Base-by-base conservation (phyloP, 805 yeast species). In the Metschnikowia kunwiensis region DNA sequence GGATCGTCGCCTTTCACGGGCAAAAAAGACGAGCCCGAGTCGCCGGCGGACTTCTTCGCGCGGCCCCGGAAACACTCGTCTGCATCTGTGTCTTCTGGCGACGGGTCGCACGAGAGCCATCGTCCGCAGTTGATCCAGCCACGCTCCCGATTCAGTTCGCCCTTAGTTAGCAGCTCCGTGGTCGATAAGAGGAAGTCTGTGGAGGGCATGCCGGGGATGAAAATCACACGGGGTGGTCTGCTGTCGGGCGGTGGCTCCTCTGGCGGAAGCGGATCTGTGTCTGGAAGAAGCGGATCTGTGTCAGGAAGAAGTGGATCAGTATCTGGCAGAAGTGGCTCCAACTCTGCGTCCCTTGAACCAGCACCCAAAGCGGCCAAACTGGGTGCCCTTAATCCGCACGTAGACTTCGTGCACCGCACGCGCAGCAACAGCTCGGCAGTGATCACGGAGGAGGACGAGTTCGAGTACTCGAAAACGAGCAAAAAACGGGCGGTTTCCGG, bases 31-130 rank as follows among this genome's bases (percentile, higher is more conserved):
- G 48, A 38, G 46, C 37, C 36, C 19, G 56, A 60, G 8, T 68
- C 81, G 1, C 75, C 74, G 1, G 77, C 76, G 46, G 80, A 75
- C 28, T 76, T 77, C 49, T 77, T 78, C 50, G 66, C 67, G 38
- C 50, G 48, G 17, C 38, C 47, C 38, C 42, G 48, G 15, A 43
- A 57, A 61, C 32, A 57, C 55, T 33, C 62, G 2, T 36, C 43
- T 4, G 10, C 38, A 3, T 30, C 34, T 19, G 23, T 36, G 4
- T 28, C 34, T 5, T 38, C 40, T n/a, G 38, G 61, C 16, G 63
- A 58, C 33, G 58, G 47, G 24, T 20, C 54, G 20, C 38, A 43
- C 25, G 67, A 59, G 11, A 55, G 51, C 36, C 39, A 49, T 29
- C 54, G 51, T 1, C 56, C 62, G 9, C 68, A 63, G 18, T 65